Percentiles rank a stretch among this genome's conserved stretches.
These are phyloP conservation scores for Exophiala lecanii-corni DNA, from an alignment of 2,329 filamentous ascomycete genomes.

Conservation along the genomic window DNA sequence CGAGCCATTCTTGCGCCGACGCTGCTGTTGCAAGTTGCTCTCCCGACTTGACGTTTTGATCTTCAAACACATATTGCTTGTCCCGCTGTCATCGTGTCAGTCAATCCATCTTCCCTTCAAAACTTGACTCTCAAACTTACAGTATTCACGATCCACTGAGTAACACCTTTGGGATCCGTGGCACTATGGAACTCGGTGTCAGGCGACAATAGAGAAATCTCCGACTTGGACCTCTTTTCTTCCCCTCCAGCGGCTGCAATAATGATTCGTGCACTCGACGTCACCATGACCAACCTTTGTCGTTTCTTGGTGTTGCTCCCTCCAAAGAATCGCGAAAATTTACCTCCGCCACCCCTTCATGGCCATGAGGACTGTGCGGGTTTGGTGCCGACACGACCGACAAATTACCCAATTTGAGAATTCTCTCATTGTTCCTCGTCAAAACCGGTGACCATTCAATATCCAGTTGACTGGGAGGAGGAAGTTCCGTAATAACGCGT, in stretches of 20 bases:
- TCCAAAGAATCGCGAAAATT: slow-evolving; percentile 89
- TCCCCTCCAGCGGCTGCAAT: slow-evolving; percentile 88
- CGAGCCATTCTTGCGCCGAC: slow-evolving; percentile 86
- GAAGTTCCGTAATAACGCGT: slow-evolving; percentile 86
- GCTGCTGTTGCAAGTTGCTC: slow-evolving; percentile 61
- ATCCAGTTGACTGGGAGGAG: slow-evolving; percentile 92
- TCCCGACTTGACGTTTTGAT: slow-evolving; percentile 68
- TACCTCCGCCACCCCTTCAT: slow-evolving; percentile 60
- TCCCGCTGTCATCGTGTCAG: slow-evolving; percentile 59
- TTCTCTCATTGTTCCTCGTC: slow-evolving; percentile 85
- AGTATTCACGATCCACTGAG: slow-evolving; percentile 86
- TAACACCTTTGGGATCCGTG: slow-evolving; percentile 79
- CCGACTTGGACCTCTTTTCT: slow-evolving; percentile 90
- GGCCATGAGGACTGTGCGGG: slow-evolving; percentile 67
- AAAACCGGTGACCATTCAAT: slow-evolving; percentile 98
- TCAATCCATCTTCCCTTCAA: slow-evolving; percentile 27
- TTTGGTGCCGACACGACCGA: slow-evolving; percentile 76
- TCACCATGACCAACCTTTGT: slow-evolving; percentile 90
- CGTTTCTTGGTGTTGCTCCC: slow-evolving; percentile 88
- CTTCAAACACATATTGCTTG: slow-evolving; percentile 89
- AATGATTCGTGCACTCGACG: slow-evolving; percentile 82
- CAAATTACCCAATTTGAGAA: slow-evolving; percentile 87
- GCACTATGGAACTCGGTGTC: slow-evolving; percentile 76
- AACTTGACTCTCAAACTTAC: slow-evolving; percentile 54
- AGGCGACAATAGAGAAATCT: slow-evolving; percentile 73